These are phyloP conservation scores for Boletus rex-veris DNA, from an alignment of 768 basidiomycete genomes.

Conservation along the genomic window DNA sequence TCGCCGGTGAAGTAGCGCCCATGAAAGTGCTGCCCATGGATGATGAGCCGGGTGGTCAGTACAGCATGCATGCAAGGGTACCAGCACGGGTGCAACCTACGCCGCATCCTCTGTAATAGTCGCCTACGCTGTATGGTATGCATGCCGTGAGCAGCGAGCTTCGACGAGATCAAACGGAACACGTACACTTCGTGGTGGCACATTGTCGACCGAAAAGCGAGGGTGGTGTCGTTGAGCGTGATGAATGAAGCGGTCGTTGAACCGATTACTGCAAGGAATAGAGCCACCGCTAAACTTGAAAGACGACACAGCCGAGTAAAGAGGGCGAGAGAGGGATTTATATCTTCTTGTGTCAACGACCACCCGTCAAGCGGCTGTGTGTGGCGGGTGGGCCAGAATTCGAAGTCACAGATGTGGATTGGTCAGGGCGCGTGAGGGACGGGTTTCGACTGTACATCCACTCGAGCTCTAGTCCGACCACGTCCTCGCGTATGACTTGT, in stretches of 20 bases:
- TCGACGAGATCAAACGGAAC: not conserved
- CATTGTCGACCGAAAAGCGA: constrained; percentile 14
- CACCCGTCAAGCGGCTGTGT: constrained; percentile 3
- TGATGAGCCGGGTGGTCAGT: not conserved
- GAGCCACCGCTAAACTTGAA: too few relatives aligned
- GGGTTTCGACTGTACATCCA: too few relatives aligned
- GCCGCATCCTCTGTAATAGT: constrained; percentile 37
- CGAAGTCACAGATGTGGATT: too few relatives aligned
- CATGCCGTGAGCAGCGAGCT: constrained; percentile 1
- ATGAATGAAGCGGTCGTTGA: not conserved
- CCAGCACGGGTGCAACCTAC: constrained; percentile 17
- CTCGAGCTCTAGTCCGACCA: too few relatives aligned
- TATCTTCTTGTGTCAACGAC: too few relatives aligned
- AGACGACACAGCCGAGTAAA: not conserved
- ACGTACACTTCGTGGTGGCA: constrained; percentile 38
- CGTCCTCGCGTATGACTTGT: too few relatives aligned
- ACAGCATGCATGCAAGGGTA: not conserved
- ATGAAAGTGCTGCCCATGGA: constrained; percentile 32
- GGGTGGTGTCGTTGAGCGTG: not conserved
- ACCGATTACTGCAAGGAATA: not conserved
- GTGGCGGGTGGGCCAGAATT: constrained; percentile 8
- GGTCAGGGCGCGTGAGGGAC: too few relatives aligned
- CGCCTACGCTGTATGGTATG: constrained; percentile 28
- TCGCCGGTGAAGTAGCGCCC: constrained; percentile 37
- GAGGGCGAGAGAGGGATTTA: too few relatives aligned